Conservation (phyloP, 805 yeast species). For the Limtongia smithiae region DNA sequence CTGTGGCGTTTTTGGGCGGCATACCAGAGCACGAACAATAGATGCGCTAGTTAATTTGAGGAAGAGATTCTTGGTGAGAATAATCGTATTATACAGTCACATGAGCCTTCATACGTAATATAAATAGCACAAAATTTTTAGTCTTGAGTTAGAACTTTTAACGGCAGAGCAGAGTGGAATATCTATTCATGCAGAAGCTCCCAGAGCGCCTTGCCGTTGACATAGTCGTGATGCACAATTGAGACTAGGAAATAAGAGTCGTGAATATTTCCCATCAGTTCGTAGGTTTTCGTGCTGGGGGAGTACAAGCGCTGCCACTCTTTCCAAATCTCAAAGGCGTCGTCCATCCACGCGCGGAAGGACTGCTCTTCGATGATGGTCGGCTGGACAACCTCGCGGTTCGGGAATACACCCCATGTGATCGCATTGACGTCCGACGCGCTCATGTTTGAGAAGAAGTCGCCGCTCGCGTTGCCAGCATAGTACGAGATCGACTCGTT, state of each 20-base stretch:
- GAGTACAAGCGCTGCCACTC: constrained; percentile 88
- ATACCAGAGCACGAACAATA: too few species aligned
- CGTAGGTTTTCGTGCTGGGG: constrained; percentile 48
- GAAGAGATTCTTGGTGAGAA: too few species aligned
- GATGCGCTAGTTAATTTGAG: background rate
- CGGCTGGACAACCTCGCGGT: constrained; percentile 83
- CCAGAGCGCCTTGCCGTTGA: constrained; percentile 74
- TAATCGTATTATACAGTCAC: background rate
- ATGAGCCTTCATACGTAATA: too few species aligned
- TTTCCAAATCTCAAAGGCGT: constrained; percentile 83
- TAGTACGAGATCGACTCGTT: constrained; percentile 7
- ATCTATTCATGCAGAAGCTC: constrained; percentile 44
- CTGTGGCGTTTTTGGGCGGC: too few species aligned
- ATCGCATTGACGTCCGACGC: constrained; percentile 53
- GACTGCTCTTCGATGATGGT: constrained; percentile 91
- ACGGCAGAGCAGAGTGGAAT: too few species aligned
- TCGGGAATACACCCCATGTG: constrained; percentile 97
- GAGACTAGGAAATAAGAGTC: constrained; percentile 73
- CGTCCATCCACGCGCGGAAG: constrained; percentile 94
- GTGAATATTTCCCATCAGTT: constrained; percentile 58
- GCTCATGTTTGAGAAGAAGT: constrained; percentile 61
- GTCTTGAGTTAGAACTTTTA: too few species aligned
- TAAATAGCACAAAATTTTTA: too few species aligned
- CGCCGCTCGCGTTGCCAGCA: constrained; percentile 24
- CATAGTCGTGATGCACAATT: constrained; percentile 79